Conservation (phyloP, 2,329 filamentous ascomycete species). For the Colletotrichum somersetense region DNA sequence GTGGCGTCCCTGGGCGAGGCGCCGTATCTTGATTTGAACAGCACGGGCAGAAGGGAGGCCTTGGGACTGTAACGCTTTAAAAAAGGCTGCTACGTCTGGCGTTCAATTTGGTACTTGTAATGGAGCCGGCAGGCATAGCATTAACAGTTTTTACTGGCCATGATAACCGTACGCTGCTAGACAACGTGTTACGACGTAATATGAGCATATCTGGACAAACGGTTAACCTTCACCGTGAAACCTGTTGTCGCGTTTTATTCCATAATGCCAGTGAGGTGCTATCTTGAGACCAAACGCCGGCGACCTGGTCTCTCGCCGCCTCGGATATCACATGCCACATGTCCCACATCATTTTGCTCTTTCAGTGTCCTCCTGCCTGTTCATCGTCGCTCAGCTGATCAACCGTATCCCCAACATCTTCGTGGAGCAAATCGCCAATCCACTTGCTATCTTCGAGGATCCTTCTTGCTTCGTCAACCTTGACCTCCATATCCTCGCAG, state of each 20-base stretch:
- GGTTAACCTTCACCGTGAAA: not conserved
- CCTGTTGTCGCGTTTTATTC: not conserved
- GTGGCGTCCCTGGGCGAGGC: conserved; percentile 59
- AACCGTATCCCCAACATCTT: conserved; percentile 63
- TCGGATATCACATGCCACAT: not conserved
- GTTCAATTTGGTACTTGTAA: conserved; percentile 12
- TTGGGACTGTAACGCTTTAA: conserved; percentile 43
- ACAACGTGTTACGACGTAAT: not conserved
- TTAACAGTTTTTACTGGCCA: not conserved
- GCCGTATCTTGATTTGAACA: conserved; percentile 56
- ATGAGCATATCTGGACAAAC: not conserved
- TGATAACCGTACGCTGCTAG: not conserved
- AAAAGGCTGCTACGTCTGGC: conserved; percentile 7
- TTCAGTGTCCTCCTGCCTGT: not conserved
- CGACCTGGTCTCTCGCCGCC: not conserved
- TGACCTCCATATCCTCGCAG: conserved; percentile 67
- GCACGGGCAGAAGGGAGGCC: conserved; percentile 55
- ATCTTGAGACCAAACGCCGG: not conserved
- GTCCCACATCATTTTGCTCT: no score
- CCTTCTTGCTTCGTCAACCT: conserved; percentile 57
- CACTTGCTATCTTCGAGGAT: conserved; percentile 76
- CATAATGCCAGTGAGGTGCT: not conserved
- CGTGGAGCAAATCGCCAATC: conserved; percentile 76
- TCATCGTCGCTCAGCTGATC: conserved; percentile 38
- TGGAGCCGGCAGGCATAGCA: not conserved